A percentile compares a stretch with the other conserved stretches of the same genome.
Evolutionary conservation across 2,329 filamentous ascomycete genomes (phyloP).

Genomic region (Scytalidium sp.): DNA sequence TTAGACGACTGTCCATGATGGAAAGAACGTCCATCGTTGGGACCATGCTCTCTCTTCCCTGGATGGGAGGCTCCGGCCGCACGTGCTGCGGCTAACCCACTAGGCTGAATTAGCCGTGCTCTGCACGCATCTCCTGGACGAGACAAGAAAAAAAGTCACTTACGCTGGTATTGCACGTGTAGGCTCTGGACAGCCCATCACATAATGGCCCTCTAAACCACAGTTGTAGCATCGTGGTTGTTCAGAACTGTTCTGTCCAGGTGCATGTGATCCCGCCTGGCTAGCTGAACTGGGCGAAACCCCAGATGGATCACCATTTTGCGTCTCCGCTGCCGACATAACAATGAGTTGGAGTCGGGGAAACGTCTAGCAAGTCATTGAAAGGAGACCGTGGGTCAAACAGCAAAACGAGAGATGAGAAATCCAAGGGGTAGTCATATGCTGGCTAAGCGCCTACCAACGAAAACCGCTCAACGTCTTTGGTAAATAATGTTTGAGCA

Average conservation of each 20-base stretch:
- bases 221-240: constrained; percentile 52
- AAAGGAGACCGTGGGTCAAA: background rate
- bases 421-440: background rate
- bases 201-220: constrained; percentile 47
- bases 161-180: constrained; percentile 47
- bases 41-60: background rate
- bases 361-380: background rate
- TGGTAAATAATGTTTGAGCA: background rate
- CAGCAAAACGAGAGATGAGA: background rate
- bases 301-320: constrained; percentile 12
- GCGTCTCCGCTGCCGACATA: constrained; percentile 30
- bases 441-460: background rate
- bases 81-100: constrained; percentile 9
- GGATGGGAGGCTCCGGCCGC: constrained; percentile 8
- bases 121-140: constrained; percentile 4
- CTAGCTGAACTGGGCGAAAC: constrained; percentile 13
- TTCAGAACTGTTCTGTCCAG: constrained; percentile 18
- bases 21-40: background rate
- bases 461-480: background rate
- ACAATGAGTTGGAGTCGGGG: background rate
- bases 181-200: constrained; percentile 50
- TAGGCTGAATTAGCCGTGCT: constrained; percentile 10
- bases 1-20: background rate
- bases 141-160: constrained; percentile 28
- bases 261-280: constrained; percentile 21